Conservation (phyloP, 371 early-diverging fungal species). For the Mucor circinelloides region DNA sequence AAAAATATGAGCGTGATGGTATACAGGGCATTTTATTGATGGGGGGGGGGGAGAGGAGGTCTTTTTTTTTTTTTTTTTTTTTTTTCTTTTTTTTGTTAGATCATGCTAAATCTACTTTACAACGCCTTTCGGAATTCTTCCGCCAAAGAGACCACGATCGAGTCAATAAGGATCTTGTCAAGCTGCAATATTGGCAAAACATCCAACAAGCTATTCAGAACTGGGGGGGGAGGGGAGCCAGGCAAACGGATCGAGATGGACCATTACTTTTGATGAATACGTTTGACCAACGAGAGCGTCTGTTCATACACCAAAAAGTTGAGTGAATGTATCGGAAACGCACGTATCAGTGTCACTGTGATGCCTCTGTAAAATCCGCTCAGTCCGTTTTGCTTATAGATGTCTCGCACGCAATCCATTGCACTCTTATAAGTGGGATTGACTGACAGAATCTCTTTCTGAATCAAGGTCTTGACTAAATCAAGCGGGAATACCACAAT, state of each 20-base stretch:
- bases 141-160: neutral
- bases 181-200: neutral
- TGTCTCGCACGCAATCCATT: slow-evolving; percentile 58
- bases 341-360: slow-evolving; percentile 74
- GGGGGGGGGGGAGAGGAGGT: too few relatives aligned
- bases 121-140: neutral
- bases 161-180: neutral
- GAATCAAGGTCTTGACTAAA: slow-evolving; percentile 75
- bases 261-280: neutral
- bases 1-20: neutral
- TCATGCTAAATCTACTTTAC: neutral
- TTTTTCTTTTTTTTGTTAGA: neutral
- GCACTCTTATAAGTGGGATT: slow-evolving; percentile 48
- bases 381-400: slow-evolving; percentile 55
- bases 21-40: neutral
- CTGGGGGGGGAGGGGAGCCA: neutral
- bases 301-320: slow-evolving; percentile 79
- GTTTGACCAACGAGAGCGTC: slow-evolving; percentile 19
- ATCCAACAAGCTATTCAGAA: neutral
- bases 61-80: too few relatives aligned
- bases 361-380: slow-evolving; percentile 76
- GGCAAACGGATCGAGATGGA: neutral
- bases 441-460: slow-evolving; percentile 68
- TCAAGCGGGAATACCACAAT: slow-evolving; percentile 82
- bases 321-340: slow-evolving; percentile 79